Conservation (phyloP, 2,329 filamentous ascomycete species). For the Penicillium sp. region DNA sequence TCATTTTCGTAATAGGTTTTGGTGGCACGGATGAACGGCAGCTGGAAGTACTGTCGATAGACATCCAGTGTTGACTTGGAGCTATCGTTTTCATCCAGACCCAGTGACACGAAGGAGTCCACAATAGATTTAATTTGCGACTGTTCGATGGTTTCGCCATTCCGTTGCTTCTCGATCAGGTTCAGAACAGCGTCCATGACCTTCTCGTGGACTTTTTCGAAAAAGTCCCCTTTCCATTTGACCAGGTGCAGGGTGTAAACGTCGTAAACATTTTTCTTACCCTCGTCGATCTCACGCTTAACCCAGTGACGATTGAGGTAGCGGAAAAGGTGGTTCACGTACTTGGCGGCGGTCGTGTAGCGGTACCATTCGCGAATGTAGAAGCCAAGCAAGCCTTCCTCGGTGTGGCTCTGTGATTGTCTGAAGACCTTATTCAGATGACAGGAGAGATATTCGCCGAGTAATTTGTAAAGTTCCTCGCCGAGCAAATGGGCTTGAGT, state of each 20-base stretch:
- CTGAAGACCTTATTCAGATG: conserved; percentile 72
- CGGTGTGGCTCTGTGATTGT: conserved; percentile 73
- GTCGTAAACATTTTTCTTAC: conserved; percentile 97
- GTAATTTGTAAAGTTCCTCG: conserved; percentile 90
- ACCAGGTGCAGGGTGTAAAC: conserved; percentile 96
- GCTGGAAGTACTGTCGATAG: conserved; percentile 89
- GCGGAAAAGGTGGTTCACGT: conserved; percentile 93
- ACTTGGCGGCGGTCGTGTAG: conserved; percentile 93
- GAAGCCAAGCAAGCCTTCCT: conserved; percentile 85
- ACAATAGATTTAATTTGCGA: conserved; percentile 96
- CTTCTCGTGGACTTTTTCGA: conserved; percentile 74
- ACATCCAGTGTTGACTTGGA: conserved; percentile 94
- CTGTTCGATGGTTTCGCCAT: conserved; percentile 96
- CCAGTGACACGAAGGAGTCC: conserved; percentile 92
- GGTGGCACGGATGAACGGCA: conserved; percentile 84
- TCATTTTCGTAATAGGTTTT: conserved; percentile 84
- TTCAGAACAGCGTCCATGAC: conserved; percentile 95
- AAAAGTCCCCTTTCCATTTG: conserved; percentile 91
- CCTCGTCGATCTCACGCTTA: conserved; percentile 97
- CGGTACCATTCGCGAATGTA: conserved; percentile 97
- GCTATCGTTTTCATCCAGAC: conserved; percentile 87
- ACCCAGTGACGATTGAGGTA: conserved; percentile 99
- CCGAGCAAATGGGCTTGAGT: conserved; percentile 80
- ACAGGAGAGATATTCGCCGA: conserved; percentile 76
- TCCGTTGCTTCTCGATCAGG: conserved; percentile 93